Evolutionary conservation across 192 early-diverging fungal genomes (phyloP), one percentile per base, ranked within the genome.

Genomic region (Chytriomyces sp.): DNA sequence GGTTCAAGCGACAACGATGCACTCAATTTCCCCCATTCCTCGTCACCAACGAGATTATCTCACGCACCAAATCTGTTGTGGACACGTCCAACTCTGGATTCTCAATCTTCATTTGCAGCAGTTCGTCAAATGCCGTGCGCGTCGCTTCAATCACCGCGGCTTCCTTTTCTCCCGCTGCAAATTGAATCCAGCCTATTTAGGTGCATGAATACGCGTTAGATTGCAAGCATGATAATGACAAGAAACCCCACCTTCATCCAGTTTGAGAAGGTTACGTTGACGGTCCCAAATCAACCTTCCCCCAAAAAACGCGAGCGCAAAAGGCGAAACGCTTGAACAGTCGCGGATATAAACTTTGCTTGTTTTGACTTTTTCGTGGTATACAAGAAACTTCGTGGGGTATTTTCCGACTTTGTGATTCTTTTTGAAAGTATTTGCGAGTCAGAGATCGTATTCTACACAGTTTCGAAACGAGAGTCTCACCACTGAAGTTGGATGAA

Each of bases 21-120:
- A 35, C 28, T 35, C 28, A 35, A 35, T 35, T 35, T 2, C 28
- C 28, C 28, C 28, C 28, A 57, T 71, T 71, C 8, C 69, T 18
- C 10, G 79, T 80, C 20, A 80, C 66, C 68, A 80, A 18, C 18
- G 9, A 9, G 26, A 80, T 50, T 9, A 80, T 78, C 26, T 48
- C 66, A 2, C 48, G 28, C 7, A 80, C 59, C 20, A 80, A 26
- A 28, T 65, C 59, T 11, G 74, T 70, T 2, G 62, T 67, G 1
- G 72, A 70, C 9, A 86, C 78, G 53, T 86, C 84, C 77, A 88
- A 28, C 4, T 77, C 75, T 0, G 94, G 91, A 45, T 94, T 86
- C 13, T 89, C 86, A 71, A 96, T 88, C 81, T 94, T 94, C 26
- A 85, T 82, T 7, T 90, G 86, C 70, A 96, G 80, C 26, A 94